These are phyloP conservation scores for Clarireedia hainanense DNA, from an alignment of 2,329 filamentous ascomycete species.

Conservation along the genomic window DNA sequence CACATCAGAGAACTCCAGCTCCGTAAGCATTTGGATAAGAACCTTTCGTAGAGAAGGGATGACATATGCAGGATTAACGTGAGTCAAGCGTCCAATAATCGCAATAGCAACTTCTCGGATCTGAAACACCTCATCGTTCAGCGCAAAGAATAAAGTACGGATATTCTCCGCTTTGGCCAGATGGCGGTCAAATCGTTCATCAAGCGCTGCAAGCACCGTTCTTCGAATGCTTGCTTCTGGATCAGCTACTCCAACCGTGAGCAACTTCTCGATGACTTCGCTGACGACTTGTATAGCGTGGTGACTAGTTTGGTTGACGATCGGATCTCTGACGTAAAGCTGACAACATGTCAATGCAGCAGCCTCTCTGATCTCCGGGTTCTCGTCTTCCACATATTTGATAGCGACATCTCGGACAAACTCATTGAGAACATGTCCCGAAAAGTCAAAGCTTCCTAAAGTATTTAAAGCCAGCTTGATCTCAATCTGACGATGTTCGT, in stretches of 20 bases:
- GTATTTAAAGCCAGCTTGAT: conserved; percentile 92
- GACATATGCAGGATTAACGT: conserved; percentile 91
- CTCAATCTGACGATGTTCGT: conserved; percentile 74
- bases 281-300: conserved; percentile 96
- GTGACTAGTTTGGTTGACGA: conserved; percentile 94
- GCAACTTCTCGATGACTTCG: conserved; percentile 92
- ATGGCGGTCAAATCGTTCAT: conserved; percentile 90
- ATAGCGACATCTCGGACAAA: conserved; percentile 98
- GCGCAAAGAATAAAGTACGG: conserved; percentile 84
- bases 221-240: conserved; percentile 80
- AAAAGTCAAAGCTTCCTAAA: conserved; percentile 95
- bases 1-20: conserved; percentile 93
- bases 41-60: conserved; percentile 93
- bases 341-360: conserved; percentile 96
- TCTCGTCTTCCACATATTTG: conserved; percentile 95
- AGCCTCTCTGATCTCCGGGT: conserved; percentile 85
- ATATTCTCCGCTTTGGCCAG: conserved; percentile 98
- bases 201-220: conserved; percentile 82
- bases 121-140: conserved; percentile 89
- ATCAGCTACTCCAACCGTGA: conserved; percentile 92
- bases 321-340: conserved; percentile 91
- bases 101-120: conserved; percentile 93
- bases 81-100: conserved; percentile 88
- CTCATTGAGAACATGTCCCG: conserved; percentile 87
- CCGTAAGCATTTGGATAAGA: conserved; percentile 90